Evolutionary conservation across 805 yeast species (phyloP), one percentile per base, ranked within the genome.

Genomic region (Yamadazyma olivae): DNA sequence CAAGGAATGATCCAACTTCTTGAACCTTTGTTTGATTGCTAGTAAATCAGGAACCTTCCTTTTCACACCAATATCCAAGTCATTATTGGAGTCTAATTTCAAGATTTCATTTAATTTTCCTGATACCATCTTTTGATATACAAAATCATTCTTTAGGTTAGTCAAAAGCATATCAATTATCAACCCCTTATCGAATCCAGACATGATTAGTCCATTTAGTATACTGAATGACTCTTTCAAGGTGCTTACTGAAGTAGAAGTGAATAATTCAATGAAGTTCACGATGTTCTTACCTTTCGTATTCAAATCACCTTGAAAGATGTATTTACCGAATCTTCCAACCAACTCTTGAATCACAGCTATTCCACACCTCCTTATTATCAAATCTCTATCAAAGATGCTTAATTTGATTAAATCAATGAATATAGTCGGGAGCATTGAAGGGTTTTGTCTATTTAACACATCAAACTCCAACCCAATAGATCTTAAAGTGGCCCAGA

Each of bases 341-440:
- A 87, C 54, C 12, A 83, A 67, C 50, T 90, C 98, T 52, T 90
- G 97, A 5, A 90, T 49, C 0, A 93, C 91, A 1, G 97, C 96
- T 4, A 87, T 68, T 1, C 90, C 81, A 13, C 96, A 90, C 39
- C 95, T 67, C 38, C 96, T 67, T 5, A 89, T 75, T 40, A 80
- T 70, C 14, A 87, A 62, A 36, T 89, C 96, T 16, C 69, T 61
- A 53, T 90, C 98, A 51, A 82, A 81, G 32, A 86, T 67, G 6
- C 81, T 61, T 1, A 77, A 69, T 8, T 69, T 53, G 2, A 84
- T 49, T 17, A 86, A 54, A 45, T 70, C 67, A 14, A 40, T 49
- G 25, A 55, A 59, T 5, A 50, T 39, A 3, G 32, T 36, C 7
- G 43, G 44, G 38, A 61, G 38, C 47, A 56, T 51, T 3, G 12